These are phyloP conservation scores for Phytopythium cucurbitacearum DNA, from an alignment of 352 stramenopile genomes.

Conservation along the genomic window DNA sequence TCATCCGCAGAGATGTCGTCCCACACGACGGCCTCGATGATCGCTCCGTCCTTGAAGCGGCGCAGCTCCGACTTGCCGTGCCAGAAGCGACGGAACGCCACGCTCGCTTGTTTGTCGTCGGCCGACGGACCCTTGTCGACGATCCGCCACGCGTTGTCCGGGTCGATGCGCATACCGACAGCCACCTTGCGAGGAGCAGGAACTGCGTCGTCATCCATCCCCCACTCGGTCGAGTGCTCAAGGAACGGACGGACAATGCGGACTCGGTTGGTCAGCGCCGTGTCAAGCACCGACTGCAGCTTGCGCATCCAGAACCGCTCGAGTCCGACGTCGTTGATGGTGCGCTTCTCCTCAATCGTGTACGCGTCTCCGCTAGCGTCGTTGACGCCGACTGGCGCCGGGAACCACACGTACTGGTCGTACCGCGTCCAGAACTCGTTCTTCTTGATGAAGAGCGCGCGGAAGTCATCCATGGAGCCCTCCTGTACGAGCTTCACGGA, in stretches of 20 bases:
- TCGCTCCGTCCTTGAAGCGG: slow-evolving; percentile 88
- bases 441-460: slow-evolving; percentile 79
- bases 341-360: slow-evolving; percentile 56
- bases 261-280: slow-evolving; percentile 66
- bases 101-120: slow-evolving; percentile 68
- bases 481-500: slow-evolving; percentile 57
- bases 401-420: slow-evolving; percentile 86
- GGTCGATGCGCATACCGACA: slow-evolving; percentile 78
- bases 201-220: slow-evolving; percentile 27
- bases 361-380: slow-evolving; percentile 60
- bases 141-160: slow-evolving; percentile 69
- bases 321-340: slow-evolving; percentile 71
- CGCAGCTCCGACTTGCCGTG: slow-evolving; percentile 84
- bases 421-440: slow-evolving; percentile 80
- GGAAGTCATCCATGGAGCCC: slow-evolving; percentile 69
- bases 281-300: slow-evolving; percentile 37
- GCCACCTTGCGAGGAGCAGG: slow-evolving; percentile 56
- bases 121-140: slow-evolving; percentile 88
- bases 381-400: slow-evolving; percentile 29
- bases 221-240: slow-evolving; percentile 45
- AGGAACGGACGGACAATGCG: slow-evolving; percentile 50
- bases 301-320: slow-evolving; percentile 71
- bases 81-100: slow-evolving; percentile 87
- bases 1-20: slow-evolving; percentile 66
- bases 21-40: slow-evolving; percentile 89